phyloP scores from a whole-genome alignment of 352 stramenopile species.

The Pythium rishiriense region DNA sequence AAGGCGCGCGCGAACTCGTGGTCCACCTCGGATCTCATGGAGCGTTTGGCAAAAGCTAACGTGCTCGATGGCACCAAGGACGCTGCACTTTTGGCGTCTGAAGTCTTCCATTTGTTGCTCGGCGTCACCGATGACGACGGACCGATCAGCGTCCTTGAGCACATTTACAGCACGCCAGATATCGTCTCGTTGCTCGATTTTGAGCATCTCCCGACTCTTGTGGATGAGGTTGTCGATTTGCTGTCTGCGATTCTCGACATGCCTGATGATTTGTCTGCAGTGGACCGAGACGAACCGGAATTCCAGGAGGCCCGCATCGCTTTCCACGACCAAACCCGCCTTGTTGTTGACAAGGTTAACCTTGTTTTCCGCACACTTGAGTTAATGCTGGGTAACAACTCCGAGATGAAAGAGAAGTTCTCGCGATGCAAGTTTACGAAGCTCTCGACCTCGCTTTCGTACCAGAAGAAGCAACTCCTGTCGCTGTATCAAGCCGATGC shows the following conservation, averaged over 20 bases:
- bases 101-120: conserved; percentile 75
- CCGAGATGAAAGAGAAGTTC: conserved; percentile 75
- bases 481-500: conserved; percentile 71
- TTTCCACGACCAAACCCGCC: conserved; percentile 66
- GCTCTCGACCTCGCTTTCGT: conserved; percentile 70
- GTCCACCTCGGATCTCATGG: conserved; percentile 50
- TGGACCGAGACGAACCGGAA: conserved; percentile 39
- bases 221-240: conserved; percentile 73
- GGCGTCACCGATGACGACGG: conserved; percentile 51
- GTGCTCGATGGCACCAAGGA: conserved; percentile 64
- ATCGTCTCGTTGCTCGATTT: conserved; percentile 63
- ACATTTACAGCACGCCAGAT: conserved; percentile 61
- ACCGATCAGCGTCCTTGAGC: conserved; percentile 56
- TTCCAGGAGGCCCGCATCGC: conserved; percentile 56
- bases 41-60: conserved; percentile 60
- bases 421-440: conserved; percentile 63
- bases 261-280: conserved; percentile 62
- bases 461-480: conserved; percentile 78
- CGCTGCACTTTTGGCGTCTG: conserved; percentile 49
- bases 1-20: conserved; percentile 53
- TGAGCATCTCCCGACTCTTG: conserved; percentile 52
- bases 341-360: conserved; percentile 58
- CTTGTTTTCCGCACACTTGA: conserved; percentile 58
- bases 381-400: conserved; percentile 66
- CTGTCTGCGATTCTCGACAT: conserved; percentile 78